phyloP scores from a whole-genome alignment of 2,329 filamentous ascomycete genomes.

The Gaeumannomyces tritici region DNA sequence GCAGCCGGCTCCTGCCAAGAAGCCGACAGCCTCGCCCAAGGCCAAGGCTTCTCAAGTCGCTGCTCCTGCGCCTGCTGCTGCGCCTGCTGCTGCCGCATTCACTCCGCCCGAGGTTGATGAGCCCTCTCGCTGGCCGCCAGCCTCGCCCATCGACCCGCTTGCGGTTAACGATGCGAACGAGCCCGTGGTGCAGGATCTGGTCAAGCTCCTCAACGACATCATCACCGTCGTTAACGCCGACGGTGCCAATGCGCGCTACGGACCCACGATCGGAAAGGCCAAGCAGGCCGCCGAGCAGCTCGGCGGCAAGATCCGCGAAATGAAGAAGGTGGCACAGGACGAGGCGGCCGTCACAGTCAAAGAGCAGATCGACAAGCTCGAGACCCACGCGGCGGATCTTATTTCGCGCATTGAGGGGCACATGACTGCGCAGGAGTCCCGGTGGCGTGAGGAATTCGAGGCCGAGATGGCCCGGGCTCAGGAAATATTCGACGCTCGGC shows the following conservation, averaged over 20 bases:
- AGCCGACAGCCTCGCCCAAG: conserved; percentile 8
- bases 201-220: conserved; percentile 92
- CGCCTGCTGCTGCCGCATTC: conserved; percentile 23
- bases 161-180: conserved; percentile 68
- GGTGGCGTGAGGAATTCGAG: conserved; percentile 82
- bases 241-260: conserved; percentile 67
- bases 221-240: conserved; percentile 90
- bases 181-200: conserved; percentile 82
- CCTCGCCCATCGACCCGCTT: conserved; percentile 68
- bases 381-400: conserved; percentile 79
- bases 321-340: conserved; percentile 61
- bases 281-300: conserved; percentile 75
- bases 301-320: conserved; percentile 63
- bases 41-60: conserved; percentile 12
- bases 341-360: conserved; percentile 68
- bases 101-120: conserved; percentile 55
- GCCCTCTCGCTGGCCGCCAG: conserved; percentile 52
- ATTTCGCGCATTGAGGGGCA: conserved; percentile 77
- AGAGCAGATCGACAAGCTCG: conserved; percentile 67
- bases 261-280: conserved; percentile 69
- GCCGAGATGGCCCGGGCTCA: conserved; percentile 74
- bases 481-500: conserved; percentile 67
- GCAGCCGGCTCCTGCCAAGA: conserved; percentile 16
- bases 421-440: conserved; percentile 69
- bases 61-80: conserved; percentile 9